Evolutionary conservation across 139 green algal species (phyloP).

Genomic region (Yamagishiella unicocca): DNA sequence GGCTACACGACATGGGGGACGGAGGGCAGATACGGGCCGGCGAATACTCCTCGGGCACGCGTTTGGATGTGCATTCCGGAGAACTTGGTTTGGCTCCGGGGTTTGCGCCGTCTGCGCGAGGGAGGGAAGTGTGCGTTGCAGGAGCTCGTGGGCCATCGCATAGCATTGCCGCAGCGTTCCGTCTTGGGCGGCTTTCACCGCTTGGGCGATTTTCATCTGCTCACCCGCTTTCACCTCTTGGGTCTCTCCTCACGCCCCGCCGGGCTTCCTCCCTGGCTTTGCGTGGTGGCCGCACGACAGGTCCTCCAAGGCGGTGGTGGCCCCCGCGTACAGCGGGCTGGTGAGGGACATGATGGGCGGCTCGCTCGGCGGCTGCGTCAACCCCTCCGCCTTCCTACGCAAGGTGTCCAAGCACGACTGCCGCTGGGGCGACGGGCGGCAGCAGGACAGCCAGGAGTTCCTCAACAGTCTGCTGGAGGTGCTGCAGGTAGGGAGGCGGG

Average conservation of each 20-base stretch:
- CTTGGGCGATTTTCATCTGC: no score
- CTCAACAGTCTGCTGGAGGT: slow-evolving; percentile 69
- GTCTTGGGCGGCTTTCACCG: no score
- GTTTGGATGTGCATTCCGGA: no score
- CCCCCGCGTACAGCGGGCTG: slow-evolving; percentile 61
- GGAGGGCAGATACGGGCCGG: no score
- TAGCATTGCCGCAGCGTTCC: no score
- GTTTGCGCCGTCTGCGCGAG: no score
- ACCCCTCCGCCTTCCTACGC: slow-evolving; percentile 54
- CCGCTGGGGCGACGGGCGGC: slow-evolving; percentile 71
- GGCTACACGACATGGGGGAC: no score
- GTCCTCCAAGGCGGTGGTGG: slow-evolving; percentile 56
- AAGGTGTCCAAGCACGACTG: slow-evolving; percentile 61
- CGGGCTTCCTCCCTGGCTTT: not conserved
- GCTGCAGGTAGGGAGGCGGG: slow-evolving; percentile 58
- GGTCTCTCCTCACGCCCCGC: not conserved
- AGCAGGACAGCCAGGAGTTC: slow-evolving; percentile 85
- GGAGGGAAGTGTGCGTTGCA: no score
- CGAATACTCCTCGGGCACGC: no score
- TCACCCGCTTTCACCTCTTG: no score
- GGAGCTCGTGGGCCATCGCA: no score
- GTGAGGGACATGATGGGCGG: slow-evolving; percentile 57
- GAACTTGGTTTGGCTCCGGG: no score
- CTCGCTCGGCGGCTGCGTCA: slow-evolving; percentile 19
- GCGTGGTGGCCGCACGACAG: slow-evolving; percentile 2